These are phyloP conservation scores for Neurospora tetrasperma DNA, from an alignment of 495 filamentous ascomycete genomes.

Conservation along the genomic window DNA sequence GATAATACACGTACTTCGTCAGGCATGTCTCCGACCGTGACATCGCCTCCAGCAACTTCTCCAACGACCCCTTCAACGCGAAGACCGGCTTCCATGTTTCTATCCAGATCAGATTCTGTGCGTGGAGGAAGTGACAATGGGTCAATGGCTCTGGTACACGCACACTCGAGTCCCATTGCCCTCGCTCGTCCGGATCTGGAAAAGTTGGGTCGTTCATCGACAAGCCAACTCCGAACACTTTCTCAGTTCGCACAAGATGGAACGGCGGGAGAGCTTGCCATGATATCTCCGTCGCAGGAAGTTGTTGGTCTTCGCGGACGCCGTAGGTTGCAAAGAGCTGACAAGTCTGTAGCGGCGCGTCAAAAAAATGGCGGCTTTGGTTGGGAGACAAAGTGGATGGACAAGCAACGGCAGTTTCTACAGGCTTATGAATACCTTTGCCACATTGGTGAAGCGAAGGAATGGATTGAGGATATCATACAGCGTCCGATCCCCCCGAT, in stretches of 20 bases:
- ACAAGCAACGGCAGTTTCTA: conserved; percentile 90
- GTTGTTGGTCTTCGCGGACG: conserved; percentile 82
- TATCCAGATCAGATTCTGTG: conserved; percentile 42
- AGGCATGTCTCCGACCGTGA: conserved; percentile 10
- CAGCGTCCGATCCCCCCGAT: conserved; percentile 84
- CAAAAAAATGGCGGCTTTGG: conserved; percentile 45
- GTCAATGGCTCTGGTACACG: conserved; percentile 31
- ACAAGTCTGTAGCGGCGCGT: conserved; percentile 34
- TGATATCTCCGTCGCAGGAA: conserved; percentile 63
- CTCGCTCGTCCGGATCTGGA: conserved; percentile 61
- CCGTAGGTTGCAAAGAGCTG: conserved; percentile 66
- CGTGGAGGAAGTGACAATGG: conserved; percentile 22
- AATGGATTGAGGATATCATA: conserved; percentile 97
- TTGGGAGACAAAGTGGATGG: conserved; percentile 96
- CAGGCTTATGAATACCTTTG: conserved; percentile 99
- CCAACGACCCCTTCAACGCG: conserved; percentile 29
- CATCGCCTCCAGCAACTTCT: conserved; percentile 4
- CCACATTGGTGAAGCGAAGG: conserved; percentile 97
- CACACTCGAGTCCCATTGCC: conserved; percentile 31
- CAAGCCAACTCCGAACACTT: conserved; percentile 77
- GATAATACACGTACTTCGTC: conserved; percentile 26
- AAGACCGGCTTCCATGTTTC: conserved; percentile 44
- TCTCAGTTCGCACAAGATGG: conserved; percentile 73
- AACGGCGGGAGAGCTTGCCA: conserved; percentile 65
- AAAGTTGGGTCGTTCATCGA: conserved; percentile 71